Evolutionary conservation across 2,329 filamentous ascomycete species (phyloP).

Genomic region (Botrytis squamosa): DNA sequence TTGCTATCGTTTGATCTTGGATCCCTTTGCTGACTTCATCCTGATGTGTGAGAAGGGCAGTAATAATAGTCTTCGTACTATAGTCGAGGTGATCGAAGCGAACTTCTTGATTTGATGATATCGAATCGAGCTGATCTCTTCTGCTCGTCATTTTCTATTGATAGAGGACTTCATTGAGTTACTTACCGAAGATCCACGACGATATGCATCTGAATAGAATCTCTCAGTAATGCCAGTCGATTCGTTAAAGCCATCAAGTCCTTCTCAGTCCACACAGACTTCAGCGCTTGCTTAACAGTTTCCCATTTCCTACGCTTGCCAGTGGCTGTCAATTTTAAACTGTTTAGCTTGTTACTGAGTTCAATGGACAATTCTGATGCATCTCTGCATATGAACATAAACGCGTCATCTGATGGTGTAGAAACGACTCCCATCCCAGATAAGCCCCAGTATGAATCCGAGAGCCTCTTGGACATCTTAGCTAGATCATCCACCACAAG

Average conservation of each 20-base stretch:
- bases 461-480: not conserved
- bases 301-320: conserved; percentile 2
- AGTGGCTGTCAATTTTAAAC: not conserved
- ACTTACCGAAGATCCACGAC: not conserved
- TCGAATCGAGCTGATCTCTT: not conserved
- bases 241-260: not conserved
- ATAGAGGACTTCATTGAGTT: too few species aligned
- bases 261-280: conserved; percentile 11
- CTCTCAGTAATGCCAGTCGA: not conserved
- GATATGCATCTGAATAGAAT: conserved; percentile 15
- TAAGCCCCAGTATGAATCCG: not conserved
- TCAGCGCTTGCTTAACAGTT: conserved; percentile 7
- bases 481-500: conserved; percentile 15
- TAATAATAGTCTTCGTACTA: not conserved
- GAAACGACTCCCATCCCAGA: not conserved
- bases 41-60: not conserved
- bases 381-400: not conserved
- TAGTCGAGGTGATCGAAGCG: not conserved
- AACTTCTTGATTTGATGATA: not conserved
- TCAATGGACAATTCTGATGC: not conserved
- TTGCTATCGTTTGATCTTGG: conserved; percentile 3
- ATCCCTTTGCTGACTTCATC: not conserved
- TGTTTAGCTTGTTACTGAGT: not conserved
- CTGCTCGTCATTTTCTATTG: not conserved
- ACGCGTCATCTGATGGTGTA: not conserved